Evolutionary conservation across 2,329 filamentous ascomycete species (phyloP), one percentile per base, ranked within the genome.

Genomic region (Phaeomoniella chlamydospora): DNA sequence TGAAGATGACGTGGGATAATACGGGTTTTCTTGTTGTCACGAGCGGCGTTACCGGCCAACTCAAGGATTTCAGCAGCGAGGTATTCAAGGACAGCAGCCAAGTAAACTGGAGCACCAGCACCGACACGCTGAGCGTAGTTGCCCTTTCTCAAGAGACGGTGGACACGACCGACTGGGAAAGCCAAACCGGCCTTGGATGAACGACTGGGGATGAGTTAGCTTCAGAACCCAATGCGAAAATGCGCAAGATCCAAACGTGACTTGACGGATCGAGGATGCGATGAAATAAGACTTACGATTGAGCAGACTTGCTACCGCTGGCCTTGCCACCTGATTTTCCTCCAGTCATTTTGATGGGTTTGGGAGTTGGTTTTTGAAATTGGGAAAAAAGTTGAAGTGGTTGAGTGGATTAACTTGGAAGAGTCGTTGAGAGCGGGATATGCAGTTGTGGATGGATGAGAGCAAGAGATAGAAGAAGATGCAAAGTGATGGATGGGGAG

Each of bases 21-120:
- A 81, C 90, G 87, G 47, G 88, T 98, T 82, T 96, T 96, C 84
- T 98, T 98, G 80, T 96, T 94, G 71, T 98, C 90, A 54, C 90
- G 88, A 46, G 90, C 90, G 55, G 90, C 90, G 65, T 98, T 98
- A 54, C 90, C 90, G 62, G 90, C 90, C 68, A 98, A 70, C 70
- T 98, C 90, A 57, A 98, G 86, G 53, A 98, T 94, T 72, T 98
- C 90, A 49, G 90, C 90, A 51, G 90, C 88, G 41, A 98, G 81
- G 62, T 98, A 98, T 70, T 98, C 90, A 34, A 98, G 85, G 38
- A 98, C 90, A 38, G 88, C 88, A 48, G 88, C 88, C 47, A 96
- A 81, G 64, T 96, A 96, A 57, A 96, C 88, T 47, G 88, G 88
- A 49, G 88, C 88, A 69, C 83, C 88, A 56, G 88, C 88, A 87